phyloP scores from a whole-genome alignment of 306 rosid species.

The Quillaja saponaria region DNA sequence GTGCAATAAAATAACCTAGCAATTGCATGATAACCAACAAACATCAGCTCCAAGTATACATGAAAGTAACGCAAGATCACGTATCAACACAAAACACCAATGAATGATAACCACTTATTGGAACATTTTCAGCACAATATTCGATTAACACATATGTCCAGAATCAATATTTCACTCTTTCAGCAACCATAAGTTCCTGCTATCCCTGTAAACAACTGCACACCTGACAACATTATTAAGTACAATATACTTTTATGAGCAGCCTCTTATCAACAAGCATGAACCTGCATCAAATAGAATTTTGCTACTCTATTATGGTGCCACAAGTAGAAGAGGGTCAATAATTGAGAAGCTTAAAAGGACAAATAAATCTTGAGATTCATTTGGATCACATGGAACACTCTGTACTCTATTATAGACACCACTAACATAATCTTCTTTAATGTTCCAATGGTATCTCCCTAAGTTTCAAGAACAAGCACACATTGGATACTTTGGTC shows the following conservation, averaged over 20 bases:
- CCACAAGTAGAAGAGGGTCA: neutral
- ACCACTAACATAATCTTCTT: no score
- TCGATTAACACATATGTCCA: no score
- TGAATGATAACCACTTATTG: neutral
- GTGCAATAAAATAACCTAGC: neutral
- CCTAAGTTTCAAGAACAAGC: no score
- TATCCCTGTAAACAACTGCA: neutral
- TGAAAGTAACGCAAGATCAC: slow-evolving; percentile 8
- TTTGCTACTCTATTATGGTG: neutral
- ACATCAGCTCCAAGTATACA: slow-evolving; percentile 14
- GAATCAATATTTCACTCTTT: neutral
- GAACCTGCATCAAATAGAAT: neutral
- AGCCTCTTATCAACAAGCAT: no score
- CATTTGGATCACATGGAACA: neutral
- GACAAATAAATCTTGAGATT: slow-evolving; percentile 8
- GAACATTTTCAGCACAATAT: neutral
- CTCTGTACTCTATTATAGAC: no score
- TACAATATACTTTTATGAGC: no score
- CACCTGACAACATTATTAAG: neutral
- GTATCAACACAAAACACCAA: neutral
- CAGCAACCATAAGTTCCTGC: slow-evolving; percentile 2
- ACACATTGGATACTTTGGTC: no score
- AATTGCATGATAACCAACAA: slow-evolving; percentile 14
- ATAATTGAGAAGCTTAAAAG: neutral
- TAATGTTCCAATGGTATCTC: no score